A percentile compares a stretch with the other conserved stretches of the same genome.
Conservation (phyloP, 1,284 basidiomycete species). For the Schizopora paradoxa region DNA sequence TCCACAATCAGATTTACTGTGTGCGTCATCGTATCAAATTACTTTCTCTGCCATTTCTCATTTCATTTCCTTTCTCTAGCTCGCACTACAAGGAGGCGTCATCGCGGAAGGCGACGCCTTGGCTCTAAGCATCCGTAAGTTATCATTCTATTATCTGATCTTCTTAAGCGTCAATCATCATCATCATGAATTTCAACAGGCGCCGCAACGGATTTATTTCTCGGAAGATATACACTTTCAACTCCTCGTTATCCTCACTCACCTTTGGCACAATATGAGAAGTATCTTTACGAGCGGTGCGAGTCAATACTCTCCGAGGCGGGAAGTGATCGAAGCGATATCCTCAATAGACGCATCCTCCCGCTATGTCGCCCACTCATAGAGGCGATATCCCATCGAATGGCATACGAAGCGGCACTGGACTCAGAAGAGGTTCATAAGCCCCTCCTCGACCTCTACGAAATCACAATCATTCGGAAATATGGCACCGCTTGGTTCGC, state of each 20-base stretch:
- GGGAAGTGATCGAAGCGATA: conserved; percentile 20
- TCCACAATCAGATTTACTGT: conserved; percentile 35
- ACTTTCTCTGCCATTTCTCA: too few relatives aligned
- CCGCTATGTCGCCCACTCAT: conserved; percentile 23
- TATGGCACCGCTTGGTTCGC: conserved; percentile 25
- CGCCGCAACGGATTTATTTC: conserved; percentile 19
- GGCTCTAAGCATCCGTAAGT: background rate
- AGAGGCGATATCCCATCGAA: conserved; percentile 29
- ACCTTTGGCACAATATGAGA: conserved; percentile 23
- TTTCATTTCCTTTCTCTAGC: too few relatives aligned
- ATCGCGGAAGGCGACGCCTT: background rate
- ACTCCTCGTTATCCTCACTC: conserved; percentile 7
- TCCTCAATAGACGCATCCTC: conserved; percentile 23
- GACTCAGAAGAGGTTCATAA: conserved; percentile 18
- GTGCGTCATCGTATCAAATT: conserved; percentile 35
- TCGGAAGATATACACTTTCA: conserved; percentile 19
- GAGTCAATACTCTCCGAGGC: background rate
- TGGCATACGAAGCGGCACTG: conserved; percentile 29
- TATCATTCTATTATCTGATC: background rate
- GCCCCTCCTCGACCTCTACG: conserved; percentile 24
- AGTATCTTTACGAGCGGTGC: conserved; percentile 9
- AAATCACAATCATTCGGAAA: conserved; percentile 19
- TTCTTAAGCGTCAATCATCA: too few relatives aligned
- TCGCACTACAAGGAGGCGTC: background rate
- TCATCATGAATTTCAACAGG: too few relatives aligned